These are phyloP conservation scores for Citropsis articulata DNA, from an alignment of 345 rosid genomes.

Conservation along the genomic window DNA sequence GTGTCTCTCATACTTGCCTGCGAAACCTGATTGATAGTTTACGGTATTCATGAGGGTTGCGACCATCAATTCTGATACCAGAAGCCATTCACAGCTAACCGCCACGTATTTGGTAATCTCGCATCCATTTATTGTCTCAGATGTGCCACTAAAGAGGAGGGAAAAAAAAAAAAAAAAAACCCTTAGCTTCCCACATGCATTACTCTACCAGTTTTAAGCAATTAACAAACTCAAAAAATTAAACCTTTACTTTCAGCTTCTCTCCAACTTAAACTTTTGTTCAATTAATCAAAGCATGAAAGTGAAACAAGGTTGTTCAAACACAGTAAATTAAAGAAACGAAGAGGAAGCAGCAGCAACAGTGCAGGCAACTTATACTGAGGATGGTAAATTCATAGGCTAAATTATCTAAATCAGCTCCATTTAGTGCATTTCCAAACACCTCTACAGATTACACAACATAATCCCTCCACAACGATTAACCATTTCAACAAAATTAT, in stretches of 20 bases:
- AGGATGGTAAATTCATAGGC: too few species aligned
- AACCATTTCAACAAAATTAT: too few species aligned
- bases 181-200: background rate
- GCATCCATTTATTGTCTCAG: conserved; percentile 51
- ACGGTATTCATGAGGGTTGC: conserved; percentile 77
- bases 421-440: too few species aligned
- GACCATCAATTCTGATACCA: conserved; percentile 83
- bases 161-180: background rate
- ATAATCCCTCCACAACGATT: too few species aligned
- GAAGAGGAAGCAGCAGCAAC: too few species aligned
- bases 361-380: too few species aligned
- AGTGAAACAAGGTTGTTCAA: background rate
- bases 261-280: background rate
- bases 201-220: background rate
- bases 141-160: background rate
- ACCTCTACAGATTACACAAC: too few species aligned
- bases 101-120: conserved; percentile 72
- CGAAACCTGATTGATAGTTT: conserved; percentile 78
- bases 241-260: background rate
- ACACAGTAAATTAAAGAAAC: background rate
- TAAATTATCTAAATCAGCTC: too few species aligned
- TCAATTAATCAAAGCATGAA: background rate
- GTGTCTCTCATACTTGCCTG: conserved; percentile 40
- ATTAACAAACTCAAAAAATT: background rate
- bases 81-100: conserved; percentile 54